These are phyloP conservation scores for Micromonas pusilla DNA, from an alignment of 139 green algal genomes.

Conservation along the genomic window DNA sequence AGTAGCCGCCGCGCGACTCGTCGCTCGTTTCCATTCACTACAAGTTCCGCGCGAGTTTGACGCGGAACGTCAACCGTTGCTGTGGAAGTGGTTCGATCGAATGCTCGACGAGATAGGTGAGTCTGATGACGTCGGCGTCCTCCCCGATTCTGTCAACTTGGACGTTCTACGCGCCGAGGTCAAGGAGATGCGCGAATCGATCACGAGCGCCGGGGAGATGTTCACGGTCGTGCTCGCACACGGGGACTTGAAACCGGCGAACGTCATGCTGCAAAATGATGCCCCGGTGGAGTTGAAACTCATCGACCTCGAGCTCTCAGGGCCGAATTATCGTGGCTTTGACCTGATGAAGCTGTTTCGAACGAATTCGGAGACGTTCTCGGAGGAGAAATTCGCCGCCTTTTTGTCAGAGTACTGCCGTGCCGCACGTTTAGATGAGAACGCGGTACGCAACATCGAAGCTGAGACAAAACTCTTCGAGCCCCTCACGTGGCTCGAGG, in stretches of 20 bases:
- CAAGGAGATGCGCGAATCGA: background rate
- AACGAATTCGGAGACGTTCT: background rate
- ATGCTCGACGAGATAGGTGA: background rate
- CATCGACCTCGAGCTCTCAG: constrained; percentile 7
- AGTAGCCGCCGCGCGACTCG: background rate
- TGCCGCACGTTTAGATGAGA: background rate
- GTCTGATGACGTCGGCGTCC: background rate
- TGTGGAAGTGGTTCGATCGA: background rate
- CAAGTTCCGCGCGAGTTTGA: background rate
- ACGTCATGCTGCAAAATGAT: background rate
- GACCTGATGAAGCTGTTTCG: constrained; percentile 2
- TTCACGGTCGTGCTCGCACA: background rate
- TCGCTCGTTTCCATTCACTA: background rate
- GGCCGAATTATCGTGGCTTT: constrained; percentile 11
- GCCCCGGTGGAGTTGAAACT: background rate
- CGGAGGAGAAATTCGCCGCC: background rate
- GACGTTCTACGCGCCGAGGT: background rate
- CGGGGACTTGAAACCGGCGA: constrained; percentile 10
- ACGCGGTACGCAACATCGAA: background rate
- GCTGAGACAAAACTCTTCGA: background rate
- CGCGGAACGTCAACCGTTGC: background rate
- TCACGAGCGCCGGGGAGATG: background rate
- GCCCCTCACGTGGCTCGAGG: background rate
- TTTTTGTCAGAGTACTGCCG: background rate
- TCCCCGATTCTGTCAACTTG: background rate